Conservation (phyloP, 306 rosid genomes). For the Hippophae tibetana region DNA sequence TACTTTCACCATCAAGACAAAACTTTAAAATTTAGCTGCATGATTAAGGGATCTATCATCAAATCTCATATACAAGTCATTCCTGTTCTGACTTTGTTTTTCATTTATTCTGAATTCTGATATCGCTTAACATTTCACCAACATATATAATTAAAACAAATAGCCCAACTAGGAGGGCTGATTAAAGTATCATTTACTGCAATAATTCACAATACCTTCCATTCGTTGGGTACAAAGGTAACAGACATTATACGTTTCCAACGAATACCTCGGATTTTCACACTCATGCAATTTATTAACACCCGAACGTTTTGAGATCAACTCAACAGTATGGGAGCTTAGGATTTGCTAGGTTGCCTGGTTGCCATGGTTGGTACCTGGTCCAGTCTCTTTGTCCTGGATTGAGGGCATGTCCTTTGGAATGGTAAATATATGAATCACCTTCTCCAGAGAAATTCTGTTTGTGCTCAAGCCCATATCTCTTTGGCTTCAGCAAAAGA, state of each 20-base stretch:
- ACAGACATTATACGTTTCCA: background rate
- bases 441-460: slow-evolving; percentile 93
- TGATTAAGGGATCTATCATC: too few relatives aligned
- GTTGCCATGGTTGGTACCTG: slow-evolving; percentile 84
- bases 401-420: slow-evolving; percentile 92
- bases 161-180: background rate
- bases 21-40: too few relatives aligned
- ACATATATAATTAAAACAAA: background rate
- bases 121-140: background rate
- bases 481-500: slow-evolving; percentile 71
- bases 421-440: slow-evolving; percentile 74
- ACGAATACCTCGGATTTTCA: slow-evolving; percentile 6
- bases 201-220: slow-evolving; percentile 2
- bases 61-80: too few relatives aligned
- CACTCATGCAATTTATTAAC: slow-evolving; percentile 13
- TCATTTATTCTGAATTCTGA: too few relatives aligned
- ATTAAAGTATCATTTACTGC: background rate
- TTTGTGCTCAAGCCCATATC: slow-evolving; percentile 77
- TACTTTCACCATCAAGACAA: too few relatives aligned
- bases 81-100: too few relatives aligned
- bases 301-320: slow-evolving; percentile 13
- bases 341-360: slow-evolving; percentile 65
- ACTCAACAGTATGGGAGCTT: slow-evolving; percentile 15
- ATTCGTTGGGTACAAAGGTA: background rate
- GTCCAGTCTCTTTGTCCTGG: slow-evolving; percentile 96